Evolutionary conservation across 2,329 filamentous ascomycete species (phyloP).

Genomic region (Penicillium sumatraense): DNA sequence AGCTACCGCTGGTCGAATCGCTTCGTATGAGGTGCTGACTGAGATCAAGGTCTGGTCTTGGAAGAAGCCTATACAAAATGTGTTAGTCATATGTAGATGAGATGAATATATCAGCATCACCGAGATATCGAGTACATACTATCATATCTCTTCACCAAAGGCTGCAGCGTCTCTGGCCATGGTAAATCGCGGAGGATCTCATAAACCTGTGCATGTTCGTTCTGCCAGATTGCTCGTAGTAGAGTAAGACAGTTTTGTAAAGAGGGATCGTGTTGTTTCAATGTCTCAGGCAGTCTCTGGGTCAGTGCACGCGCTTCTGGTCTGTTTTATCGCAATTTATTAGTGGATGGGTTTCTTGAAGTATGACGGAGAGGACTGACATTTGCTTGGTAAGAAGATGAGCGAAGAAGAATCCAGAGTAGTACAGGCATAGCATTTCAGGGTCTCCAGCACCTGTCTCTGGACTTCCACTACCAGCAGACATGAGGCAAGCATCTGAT

Average conservation of each 20-base stretch:
- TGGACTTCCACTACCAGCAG: constrained; percentile 19
- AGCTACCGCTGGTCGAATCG: constrained; percentile 41
- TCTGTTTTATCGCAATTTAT: constrained; percentile 22
- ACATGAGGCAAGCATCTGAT: constrained; percentile 36
- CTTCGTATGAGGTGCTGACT: constrained; percentile 45
- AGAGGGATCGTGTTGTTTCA: constrained; percentile 35
- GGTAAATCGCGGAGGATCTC: constrained; percentile 35
- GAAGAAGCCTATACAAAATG: constrained; percentile 37
- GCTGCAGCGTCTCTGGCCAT: constrained; percentile 40
- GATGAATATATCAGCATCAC: background rate
- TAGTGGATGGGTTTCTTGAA: background rate
- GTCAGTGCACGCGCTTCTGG: constrained; percentile 47
- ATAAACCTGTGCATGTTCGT: constrained; percentile 42
- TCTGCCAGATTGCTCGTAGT: constrained; percentile 45
- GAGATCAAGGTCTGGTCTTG: constrained; percentile 44
- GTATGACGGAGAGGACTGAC: constrained; percentile 30
- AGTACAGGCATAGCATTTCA: constrained; percentile 42
- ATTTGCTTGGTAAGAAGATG: constrained; percentile 46
- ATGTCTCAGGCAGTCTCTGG: constrained; percentile 37
- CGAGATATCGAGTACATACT: constrained; percentile 27
- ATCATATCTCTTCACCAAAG: constrained; percentile 40
- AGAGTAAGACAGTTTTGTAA: constrained; percentile 42
- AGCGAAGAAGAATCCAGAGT: constrained; percentile 45
- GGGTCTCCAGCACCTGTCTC: constrained; percentile 23
- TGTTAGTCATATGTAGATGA: too few species aligned